Percentiles rank a stretch among this genome's conserved stretches.
These are phyloP conservation scores for Populus hybrid DNA, from an alignment of 441 rosid species.

Conservation along the genomic window DNA sequence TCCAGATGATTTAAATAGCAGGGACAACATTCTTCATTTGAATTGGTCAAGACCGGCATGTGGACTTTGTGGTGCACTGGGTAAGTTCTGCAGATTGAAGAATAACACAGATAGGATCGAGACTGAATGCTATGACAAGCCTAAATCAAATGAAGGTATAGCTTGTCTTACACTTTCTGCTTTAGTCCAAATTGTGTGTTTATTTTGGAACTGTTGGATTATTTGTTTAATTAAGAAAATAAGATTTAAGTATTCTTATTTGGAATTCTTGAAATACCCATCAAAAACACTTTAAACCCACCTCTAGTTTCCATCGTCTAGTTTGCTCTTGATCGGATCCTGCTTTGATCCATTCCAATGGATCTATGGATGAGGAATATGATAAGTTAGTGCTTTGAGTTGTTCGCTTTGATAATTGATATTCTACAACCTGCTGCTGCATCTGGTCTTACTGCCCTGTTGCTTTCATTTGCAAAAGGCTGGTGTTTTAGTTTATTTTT, in stretches of 20 bases:
- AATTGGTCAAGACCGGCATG: constrained; percentile 24
- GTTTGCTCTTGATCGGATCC: neutral
- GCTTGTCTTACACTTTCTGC: neutral
- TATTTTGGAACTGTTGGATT: neutral
- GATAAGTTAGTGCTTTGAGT: no score
- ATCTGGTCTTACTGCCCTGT: neutral
- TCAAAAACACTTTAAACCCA: neutral
- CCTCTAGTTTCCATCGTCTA: neutral
- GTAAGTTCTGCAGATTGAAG: constrained; percentile 19
- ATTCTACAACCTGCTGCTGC: neutral
- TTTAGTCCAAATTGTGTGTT: neutral
- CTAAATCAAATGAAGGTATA: constrained; percentile 10
- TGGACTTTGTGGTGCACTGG: constrained; percentile 16
- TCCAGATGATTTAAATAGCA: neutral
- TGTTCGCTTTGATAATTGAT: neutral
- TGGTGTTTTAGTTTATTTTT: neutral
- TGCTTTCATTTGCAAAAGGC: neutral
- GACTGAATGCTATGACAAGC: constrained; percentile 19
- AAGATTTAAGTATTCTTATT: neutral
- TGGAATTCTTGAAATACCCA: neutral
- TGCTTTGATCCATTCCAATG: no score
- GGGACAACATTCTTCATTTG: neutral
- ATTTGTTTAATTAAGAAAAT: neutral
- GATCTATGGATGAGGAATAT: no score
- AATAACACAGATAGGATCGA: constrained; percentile 5